Percentiles rank a stretch among this genome's conserved stretches.
These are phyloP conservation scores for Aureobasidium melanogenum DNA, from an alignment of 2,329 filamentous ascomycete genomes.

Conservation along the genomic window DNA sequence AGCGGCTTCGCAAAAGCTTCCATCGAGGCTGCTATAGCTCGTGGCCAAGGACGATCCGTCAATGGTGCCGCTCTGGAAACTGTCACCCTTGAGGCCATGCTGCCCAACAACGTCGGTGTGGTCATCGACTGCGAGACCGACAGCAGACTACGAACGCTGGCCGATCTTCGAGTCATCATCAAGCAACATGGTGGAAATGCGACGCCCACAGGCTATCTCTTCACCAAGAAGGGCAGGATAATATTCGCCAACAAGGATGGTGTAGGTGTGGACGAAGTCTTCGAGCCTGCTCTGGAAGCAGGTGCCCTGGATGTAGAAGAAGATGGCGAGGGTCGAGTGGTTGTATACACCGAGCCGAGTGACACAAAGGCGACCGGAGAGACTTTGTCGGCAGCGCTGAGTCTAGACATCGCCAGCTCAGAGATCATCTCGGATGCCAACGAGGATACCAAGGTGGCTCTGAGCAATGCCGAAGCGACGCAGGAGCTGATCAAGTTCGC, in stretches of 20 bases:
- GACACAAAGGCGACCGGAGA: slow-evolving; percentile 57
- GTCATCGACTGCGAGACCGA: slow-evolving; percentile 84
- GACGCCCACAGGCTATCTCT: slow-evolving; percentile 74
- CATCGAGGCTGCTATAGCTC: slow-evolving; percentile 78
- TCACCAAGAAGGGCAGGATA: slow-evolving; percentile 69
- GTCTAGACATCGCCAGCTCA: slow-evolving; percentile 59
- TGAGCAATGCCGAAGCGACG: slow-evolving; percentile 50
- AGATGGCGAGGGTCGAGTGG: slow-evolving; percentile 59
- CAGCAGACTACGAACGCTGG: slow-evolving; percentile 62
- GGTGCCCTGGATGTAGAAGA: slow-evolving; percentile 67
- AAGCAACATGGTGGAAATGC: slow-evolving; percentile 62
- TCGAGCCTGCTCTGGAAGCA: slow-evolving; percentile 77
- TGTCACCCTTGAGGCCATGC: slow-evolving; percentile 69
- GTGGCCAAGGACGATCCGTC: slow-evolving; percentile 75
- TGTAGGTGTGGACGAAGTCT: slow-evolving; percentile 56
- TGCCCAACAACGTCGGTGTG: slow-evolving; percentile 63
- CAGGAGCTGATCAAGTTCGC: slow-evolving; percentile 52
- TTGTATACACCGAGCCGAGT: slow-evolving; percentile 61
- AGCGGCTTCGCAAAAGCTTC: slow-evolving; percentile 72
- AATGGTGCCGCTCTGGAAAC: slow-evolving; percentile 68
- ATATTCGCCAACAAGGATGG: slow-evolving; percentile 55
- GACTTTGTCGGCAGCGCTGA: slow-evolving; percentile 52
- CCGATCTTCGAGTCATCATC: slow-evolving; percentile 62
- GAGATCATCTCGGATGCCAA: slow-evolving; percentile 84
- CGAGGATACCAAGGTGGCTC: slow-evolving; percentile 61